A percentile compares a stretch with the other conserved stretches of the same genome.
Evolutionary conservation across 164 flowering plant genomes (phyloP).

Genomic region (Aristolochia contorta): DNA sequence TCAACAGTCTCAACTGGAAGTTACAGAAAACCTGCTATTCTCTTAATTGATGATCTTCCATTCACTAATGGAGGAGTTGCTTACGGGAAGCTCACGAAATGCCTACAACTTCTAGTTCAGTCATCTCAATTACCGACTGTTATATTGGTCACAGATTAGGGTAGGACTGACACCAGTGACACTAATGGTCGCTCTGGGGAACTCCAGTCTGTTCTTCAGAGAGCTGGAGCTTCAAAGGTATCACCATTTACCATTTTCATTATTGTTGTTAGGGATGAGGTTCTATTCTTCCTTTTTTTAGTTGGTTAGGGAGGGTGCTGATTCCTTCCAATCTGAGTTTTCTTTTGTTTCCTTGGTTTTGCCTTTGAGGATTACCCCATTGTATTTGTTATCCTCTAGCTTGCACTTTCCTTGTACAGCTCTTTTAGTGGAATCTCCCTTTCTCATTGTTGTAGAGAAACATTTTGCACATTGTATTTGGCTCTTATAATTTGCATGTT

Average conservation of each 20-base stretch:
- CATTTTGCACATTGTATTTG: not conserved
- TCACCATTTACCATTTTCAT: too few species aligned
- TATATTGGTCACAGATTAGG: not conserved
- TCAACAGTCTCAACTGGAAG: conserved; percentile 22
- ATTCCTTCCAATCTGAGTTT: too few species aligned
- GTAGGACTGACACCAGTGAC: not conserved
- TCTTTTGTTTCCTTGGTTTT: too few species aligned
- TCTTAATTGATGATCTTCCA: conserved; percentile 2
- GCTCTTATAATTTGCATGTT: conserved; percentile 1
- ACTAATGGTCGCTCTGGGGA: conserved; percentile 36
- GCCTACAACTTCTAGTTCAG: conserved; percentile 1
- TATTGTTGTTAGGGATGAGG: too few species aligned
- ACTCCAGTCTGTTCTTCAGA: conserved; percentile 52
- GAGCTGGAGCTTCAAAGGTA: conserved; percentile 85
- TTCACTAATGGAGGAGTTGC: conserved; percentile 11
- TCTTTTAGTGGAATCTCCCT: too few species aligned
- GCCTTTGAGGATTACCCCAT: too few species aligned
- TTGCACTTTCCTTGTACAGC: too few species aligned
- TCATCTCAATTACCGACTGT: not conserved
- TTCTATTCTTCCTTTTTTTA: too few species aligned
- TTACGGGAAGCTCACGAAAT: conserved; percentile 10
- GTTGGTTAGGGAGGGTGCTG: too few species aligned
- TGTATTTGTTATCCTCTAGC: not conserved
- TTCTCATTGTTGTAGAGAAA: too few species aligned
- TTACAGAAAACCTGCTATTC: conserved; percentile 30